A percentile compares a stretch with the other conserved stretches of the same genome.
Conservation (phyloP, 2,329 filamentous ascomycete species). For the Chrysoporthe puriensis region DNA sequence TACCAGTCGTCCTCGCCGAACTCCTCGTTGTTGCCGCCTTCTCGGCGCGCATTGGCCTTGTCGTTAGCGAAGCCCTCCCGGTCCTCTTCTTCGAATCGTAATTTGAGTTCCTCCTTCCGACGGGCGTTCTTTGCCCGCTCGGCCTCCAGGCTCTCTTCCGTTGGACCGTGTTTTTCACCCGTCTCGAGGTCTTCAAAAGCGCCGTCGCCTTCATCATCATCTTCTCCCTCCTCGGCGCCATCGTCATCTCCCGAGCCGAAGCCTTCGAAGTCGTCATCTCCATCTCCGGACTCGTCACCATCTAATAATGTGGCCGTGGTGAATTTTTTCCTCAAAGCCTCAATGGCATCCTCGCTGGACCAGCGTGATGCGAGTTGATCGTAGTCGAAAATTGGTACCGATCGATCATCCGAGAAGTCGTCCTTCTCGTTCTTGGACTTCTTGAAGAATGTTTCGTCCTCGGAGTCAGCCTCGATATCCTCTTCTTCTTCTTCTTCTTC, state of each 20-base stretch:
- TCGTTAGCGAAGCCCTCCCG: conserved; percentile 94
- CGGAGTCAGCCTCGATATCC: conserved; percentile 56
- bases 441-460: conserved; percentile 68
- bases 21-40: conserved; percentile 71
- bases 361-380: conserved; percentile 82
- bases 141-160: conserved; percentile 67
- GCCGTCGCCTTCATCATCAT: conserved; percentile 57
- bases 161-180: conserved; percentile 60
- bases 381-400: conserved; percentile 80
- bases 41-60: conserved; percentile 75
- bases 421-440: conserved; percentile 67
- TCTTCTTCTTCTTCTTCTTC: conserved; percentile 62
- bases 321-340: conserved; percentile 75
- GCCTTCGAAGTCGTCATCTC: conserved; percentile 46
- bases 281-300: conserved; percentile 49
- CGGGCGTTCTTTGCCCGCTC: conserved; percentile 90
- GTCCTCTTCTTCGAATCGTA: conserved; percentile 96
- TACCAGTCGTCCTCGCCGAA: conserved; percentile 99
- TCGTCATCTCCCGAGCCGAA: conserved; percentile 44
- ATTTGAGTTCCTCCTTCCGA: conserved; percentile 90
- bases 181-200: conserved; percentile 75
- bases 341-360: conserved; percentile 77
- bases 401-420: conserved; percentile 76
- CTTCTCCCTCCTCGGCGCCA: conserved; percentile 50
- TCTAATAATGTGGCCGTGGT: conserved; percentile 67